A percentile compares a stretch with the other conserved stretches of the same genome.
Conservation (phyloP, 2,329 filamentous ascomycete species). For the Trichophyton mentagrophytes region DNA sequence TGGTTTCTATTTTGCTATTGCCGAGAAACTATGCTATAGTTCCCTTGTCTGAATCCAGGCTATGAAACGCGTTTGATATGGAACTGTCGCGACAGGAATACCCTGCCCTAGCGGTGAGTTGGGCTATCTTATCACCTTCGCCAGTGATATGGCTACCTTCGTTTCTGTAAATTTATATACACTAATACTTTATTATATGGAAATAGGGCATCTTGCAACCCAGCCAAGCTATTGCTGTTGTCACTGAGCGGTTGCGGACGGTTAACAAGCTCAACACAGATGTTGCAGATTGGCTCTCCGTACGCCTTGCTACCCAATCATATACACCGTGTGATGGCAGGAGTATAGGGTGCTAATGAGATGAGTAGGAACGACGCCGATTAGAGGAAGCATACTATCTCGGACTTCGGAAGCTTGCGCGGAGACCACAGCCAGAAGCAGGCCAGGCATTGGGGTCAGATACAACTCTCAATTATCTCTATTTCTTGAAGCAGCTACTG, state of each 20-base stretch:
- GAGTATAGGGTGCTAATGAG: conserved; percentile 5
- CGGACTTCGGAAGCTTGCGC: conserved; percentile 66
- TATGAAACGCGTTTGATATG: conserved; percentile 35
- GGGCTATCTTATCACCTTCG: neutral
- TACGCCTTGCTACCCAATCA: conserved; percentile 34
- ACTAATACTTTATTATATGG: neutral
- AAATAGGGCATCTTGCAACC: conserved; percentile 66
- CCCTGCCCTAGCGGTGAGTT: conserved; percentile 79
- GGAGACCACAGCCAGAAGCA: conserved; percentile 60
- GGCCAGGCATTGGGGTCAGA: conserved; percentile 76
- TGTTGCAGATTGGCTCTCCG: conserved; percentile 94
- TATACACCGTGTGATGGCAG: neutral
- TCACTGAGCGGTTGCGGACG: conserved; percentile 77
- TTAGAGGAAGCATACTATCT: conserved; percentile 83
- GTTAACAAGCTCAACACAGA: conserved; percentile 77
- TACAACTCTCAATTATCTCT: conserved; percentile 3
- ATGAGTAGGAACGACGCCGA: conserved; percentile 67
- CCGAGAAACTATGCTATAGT: neutral
- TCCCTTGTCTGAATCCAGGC: neutral
- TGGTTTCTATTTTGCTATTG: neutral
- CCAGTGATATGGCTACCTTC: neutral
- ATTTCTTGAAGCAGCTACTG: neutral
- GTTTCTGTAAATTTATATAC: neutral
- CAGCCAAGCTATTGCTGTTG: conserved; percentile 62
- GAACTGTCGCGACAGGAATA: conserved; percentile 80